These are phyloP conservation scores for Globisporangium acanthophoron DNA, from an alignment of 352 stramenopile genomes.

Conservation along the genomic window DNA sequence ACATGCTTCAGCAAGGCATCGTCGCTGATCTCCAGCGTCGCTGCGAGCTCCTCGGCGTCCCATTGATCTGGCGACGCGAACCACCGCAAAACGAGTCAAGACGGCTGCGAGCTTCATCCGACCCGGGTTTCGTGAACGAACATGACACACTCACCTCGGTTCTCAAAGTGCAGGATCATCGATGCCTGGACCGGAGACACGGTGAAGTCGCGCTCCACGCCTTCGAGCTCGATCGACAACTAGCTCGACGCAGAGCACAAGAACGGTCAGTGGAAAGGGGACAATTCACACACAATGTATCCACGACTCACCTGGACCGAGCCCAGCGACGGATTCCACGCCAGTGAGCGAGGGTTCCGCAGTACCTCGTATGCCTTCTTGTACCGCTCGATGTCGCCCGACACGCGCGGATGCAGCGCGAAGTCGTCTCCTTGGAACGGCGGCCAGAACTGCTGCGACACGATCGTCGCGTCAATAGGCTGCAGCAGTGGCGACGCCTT, in stretches of 20 bases:
- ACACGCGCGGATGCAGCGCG: conserved; percentile 82
- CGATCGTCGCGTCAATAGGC: conserved; percentile 89
- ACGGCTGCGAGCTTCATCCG: neutral
- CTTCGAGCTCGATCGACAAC: conserved; percentile 88
- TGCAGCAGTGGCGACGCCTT: neutral
- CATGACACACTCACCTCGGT: conserved; percentile 48
- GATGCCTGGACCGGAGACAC: conserved; percentile 93
- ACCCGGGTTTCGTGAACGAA: too few relatives aligned
- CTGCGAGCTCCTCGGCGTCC: conserved; percentile 51
- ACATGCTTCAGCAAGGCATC: conserved; percentile 54
- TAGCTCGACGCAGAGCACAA: conserved; percentile 6
- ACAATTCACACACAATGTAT: neutral
- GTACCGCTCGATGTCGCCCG: conserved; percentile 82
- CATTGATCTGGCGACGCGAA: conserved; percentile 34
- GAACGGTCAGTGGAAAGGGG: too few relatives aligned
- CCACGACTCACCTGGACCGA: conserved; percentile 64
- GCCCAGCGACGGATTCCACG: conserved; percentile 93
- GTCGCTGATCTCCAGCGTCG: conserved; percentile 55
- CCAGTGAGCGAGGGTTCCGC: conserved; percentile 92
- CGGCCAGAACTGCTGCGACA: conserved; percentile 98
- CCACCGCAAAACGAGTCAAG: neutral
- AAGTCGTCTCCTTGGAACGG: conserved; percentile 92
- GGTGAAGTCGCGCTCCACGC: conserved; percentile 72
- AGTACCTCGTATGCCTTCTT: conserved; percentile 89
- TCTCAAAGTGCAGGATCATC: conserved; percentile 94